phyloP scores from a whole-genome alignment of 2,329 filamentous ascomycete species.

The Tolypocladium guangdongense region DNA sequence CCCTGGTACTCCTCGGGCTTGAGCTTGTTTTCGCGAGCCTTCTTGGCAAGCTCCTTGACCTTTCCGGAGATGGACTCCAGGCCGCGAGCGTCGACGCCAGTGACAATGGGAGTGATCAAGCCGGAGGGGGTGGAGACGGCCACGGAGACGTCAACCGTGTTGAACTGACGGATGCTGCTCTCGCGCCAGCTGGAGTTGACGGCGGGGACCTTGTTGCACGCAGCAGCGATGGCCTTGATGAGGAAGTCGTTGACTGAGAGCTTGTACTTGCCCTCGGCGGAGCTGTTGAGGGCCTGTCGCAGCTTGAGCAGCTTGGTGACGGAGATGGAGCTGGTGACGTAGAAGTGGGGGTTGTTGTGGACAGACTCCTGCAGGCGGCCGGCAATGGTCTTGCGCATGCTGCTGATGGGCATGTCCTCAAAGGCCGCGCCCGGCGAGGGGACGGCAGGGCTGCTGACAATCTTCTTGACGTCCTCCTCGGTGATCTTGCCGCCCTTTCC shows the following conservation, averaged over 20 bases:
- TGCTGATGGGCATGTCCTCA: slow-evolving; percentile 72
- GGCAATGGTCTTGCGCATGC: slow-evolving; percentile 98
- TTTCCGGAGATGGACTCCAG: slow-evolving; percentile 78
- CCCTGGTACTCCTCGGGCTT: slow-evolving; percentile 99
- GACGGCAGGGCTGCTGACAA: slow-evolving; percentile 45
- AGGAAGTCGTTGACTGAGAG: slow-evolving; percentile 99
- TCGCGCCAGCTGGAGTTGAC: slow-evolving; percentile 95
- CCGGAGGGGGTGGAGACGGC: slow-evolving; percentile 87
- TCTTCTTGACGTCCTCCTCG: slow-evolving; percentile 88
- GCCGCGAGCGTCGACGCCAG: slow-evolving; percentile 74
- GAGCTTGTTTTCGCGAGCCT: slow-evolving; percentile 91
- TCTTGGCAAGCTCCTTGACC: slow-evolving; percentile 95
- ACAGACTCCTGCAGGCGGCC: slow-evolving; percentile 78
- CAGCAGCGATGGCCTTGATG: slow-evolving; percentile 86
- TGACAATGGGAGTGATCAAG: slow-evolving; percentile 96
- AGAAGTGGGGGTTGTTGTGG: slow-evolving; percentile 96
- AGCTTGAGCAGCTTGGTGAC: slow-evolving; percentile 95
- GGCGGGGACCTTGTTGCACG: slow-evolving; percentile 84
- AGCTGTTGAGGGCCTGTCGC: slow-evolving; percentile 81
- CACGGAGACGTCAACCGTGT: slow-evolving; percentile 87
- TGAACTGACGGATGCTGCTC: slow-evolving; percentile 86
- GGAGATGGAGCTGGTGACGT: slow-evolving; percentile 81
- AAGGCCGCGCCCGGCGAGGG: slow-evolving; percentile 54
- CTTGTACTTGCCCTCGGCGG: slow-evolving; percentile 90
- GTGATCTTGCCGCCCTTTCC: slow-evolving; percentile 81